Conservation (phyloP, 2,329 filamentous ascomycete genomes). For the Scorias spongiosa region DNA sequence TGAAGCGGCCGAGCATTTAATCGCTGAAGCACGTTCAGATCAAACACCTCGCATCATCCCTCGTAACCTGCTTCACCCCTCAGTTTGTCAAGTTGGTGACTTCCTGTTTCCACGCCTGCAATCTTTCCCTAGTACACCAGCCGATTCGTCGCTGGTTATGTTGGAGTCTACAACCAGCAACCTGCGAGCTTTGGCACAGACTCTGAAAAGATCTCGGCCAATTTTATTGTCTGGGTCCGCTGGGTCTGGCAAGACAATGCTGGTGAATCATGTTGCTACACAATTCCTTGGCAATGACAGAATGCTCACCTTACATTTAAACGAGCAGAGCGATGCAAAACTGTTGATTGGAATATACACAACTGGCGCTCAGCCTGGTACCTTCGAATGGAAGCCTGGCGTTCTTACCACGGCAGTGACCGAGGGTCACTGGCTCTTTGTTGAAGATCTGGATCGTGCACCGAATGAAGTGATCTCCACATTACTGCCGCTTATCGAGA, state of each 20-base stretch:
- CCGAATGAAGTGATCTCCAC: conserved; percentile 91
- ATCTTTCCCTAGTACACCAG: neutral
- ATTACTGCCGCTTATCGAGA: conserved; percentile 80
- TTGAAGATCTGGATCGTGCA: conserved; percentile 90
- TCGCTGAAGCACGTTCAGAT: neutral
- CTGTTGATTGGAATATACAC: conserved; percentile 90
- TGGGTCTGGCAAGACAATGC: conserved; percentile 78
- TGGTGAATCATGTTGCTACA: conserved; percentile 68
- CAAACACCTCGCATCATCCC: conserved; percentile 5
- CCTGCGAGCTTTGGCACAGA: conserved; percentile 49
- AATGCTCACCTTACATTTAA: conserved; percentile 90
- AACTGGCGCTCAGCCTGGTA: conserved; percentile 71
- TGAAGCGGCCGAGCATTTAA: neutral
- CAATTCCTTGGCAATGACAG: conserved; percentile 62
- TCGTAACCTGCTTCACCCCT: conserved; percentile 9
- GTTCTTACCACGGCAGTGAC: conserved; percentile 85
- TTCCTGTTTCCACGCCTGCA: conserved; percentile 48
- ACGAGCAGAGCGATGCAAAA: conserved; percentile 97
- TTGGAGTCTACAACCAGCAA: conserved; percentile 52
- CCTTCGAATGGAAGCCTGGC: conserved; percentile 83
- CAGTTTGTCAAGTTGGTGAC: conserved; percentile 48
- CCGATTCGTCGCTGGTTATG: conserved; percentile 20
- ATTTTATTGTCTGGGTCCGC: conserved; percentile 69
- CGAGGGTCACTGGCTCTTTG: conserved; percentile 91
- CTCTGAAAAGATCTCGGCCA: conserved; percentile 53